These are phyloP conservation scores for Penstemon davidsonii DNA, from an alignment of 257 asterid species.

Conservation along the genomic window DNA sequence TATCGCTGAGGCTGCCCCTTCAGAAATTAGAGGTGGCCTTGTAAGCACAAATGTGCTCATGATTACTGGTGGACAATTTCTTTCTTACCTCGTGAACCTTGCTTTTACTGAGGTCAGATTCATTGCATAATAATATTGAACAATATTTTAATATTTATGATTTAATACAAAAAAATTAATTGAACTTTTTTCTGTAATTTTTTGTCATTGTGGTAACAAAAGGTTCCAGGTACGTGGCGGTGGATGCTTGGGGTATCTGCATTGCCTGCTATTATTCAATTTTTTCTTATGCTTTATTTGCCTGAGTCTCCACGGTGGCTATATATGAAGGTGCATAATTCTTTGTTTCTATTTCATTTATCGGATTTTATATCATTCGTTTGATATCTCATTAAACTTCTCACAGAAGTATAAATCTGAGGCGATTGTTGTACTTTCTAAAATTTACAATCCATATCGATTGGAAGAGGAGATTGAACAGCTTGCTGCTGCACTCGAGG, in stretches of 20 bases:
- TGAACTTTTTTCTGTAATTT: constrained; percentile 20
- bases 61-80: constrained; percentile 97
- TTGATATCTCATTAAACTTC: constrained; percentile 8
- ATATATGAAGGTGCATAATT: constrained; percentile 61
- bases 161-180: background rate
- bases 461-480: constrained; percentile 83
- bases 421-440: constrained; percentile 84
- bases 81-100: constrained; percentile 94
- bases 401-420: constrained; percentile 75
- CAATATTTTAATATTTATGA: constrained; percentile 1
- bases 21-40: constrained; percentile 92
- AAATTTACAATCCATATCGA: constrained; percentile 77
- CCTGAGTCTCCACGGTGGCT: constrained; percentile 99
- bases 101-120: constrained; percentile 88
- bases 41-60: constrained; percentile 95
- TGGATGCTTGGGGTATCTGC: constrained; percentile 98
- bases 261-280: constrained; percentile 78
- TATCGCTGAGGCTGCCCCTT: constrained; percentile 92
- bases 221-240: constrained; percentile 98
- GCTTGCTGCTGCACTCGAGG: constrained; percentile 74
- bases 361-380: constrained; percentile 3
- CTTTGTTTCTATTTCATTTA: constrained; percentile 22
- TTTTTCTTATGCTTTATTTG: constrained; percentile 74
- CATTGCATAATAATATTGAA: background rate
- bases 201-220: constrained; percentile 29